phyloP scores from a whole-genome alignment of 2,329 filamentous ascomycete species.

The Leptographium galeiforme region DNA sequence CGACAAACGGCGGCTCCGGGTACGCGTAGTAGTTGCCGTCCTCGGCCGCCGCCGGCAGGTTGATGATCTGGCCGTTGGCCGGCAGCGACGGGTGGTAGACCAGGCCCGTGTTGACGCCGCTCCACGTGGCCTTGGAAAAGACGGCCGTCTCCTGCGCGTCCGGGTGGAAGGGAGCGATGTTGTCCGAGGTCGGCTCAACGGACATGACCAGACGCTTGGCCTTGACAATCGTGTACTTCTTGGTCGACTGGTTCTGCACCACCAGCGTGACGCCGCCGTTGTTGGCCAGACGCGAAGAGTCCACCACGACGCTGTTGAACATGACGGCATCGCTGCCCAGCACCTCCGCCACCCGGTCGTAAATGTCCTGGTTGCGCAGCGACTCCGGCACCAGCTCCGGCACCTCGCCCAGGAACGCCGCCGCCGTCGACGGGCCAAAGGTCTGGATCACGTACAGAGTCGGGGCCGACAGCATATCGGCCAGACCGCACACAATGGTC shows the following conservation, averaged over 20 bases:
- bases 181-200: constrained; percentile 19
- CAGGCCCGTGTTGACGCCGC: constrained; percentile 19
- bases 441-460: constrained; percentile 32
- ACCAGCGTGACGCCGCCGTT: constrained; percentile 17
- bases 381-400: constrained; percentile 20
- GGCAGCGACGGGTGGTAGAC: constrained; percentile 19
- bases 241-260: constrained; percentile 13
- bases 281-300: constrained; percentile 16
- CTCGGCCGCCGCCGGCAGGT: constrained; percentile 15
- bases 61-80: constrained; percentile 14
- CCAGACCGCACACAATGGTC: constrained; percentile 27
- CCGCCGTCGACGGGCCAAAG: constrained; percentile 22
- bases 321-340: constrained; percentile 23
- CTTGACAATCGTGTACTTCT: constrained; percentile 15
- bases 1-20: constrained; percentile 16
- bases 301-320: constrained; percentile 20
- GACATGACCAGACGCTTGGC: constrained; percentile 23
- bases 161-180: constrained; percentile 19
- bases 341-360: constrained; percentile 20
- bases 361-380: constrained; percentile 25
- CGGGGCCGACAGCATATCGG: constrained; percentile 26
- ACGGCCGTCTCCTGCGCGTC: constrained; percentile 17
- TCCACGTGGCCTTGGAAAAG: constrained; percentile 20
- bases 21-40: constrained; percentile 16
- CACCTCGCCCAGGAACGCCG: constrained; percentile 17